phyloP scores from a whole-genome alignment of 2,329 filamentous ascomycete genomes.

The Triangularia verruculosa region DNA sequence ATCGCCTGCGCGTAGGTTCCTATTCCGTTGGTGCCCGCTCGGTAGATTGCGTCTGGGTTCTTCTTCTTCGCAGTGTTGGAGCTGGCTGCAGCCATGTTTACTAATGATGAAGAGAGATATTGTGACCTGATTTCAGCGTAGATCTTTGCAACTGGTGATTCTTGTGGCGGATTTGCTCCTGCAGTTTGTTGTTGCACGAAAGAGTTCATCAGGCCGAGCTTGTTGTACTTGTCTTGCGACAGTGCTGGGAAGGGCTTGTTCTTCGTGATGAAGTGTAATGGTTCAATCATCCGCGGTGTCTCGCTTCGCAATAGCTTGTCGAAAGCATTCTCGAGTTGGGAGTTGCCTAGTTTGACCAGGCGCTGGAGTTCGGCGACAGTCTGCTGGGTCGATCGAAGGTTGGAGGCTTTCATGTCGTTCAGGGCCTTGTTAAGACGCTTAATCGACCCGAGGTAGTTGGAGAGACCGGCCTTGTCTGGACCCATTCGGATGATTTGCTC shows the following conservation, averaged over 20 bases:
- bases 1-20: conserved; percentile 83
- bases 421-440: conserved; percentile 87
- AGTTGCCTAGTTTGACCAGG: conserved; percentile 74
- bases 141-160: conserved; percentile 72
- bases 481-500: conserved; percentile 86
- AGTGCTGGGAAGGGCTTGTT: conserved; percentile 79
- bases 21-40: conserved; percentile 85
- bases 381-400: conserved; percentile 86
- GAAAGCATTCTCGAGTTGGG: conserved; percentile 81
- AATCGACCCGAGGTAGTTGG: conserved; percentile 83
- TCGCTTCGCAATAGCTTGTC: conserved; percentile 71
- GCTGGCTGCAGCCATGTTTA: conserved; percentile 84
- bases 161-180: conserved; percentile 43
- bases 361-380: conserved; percentile 76
- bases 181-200: conserved; percentile 60
- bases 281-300: conserved; percentile 78
- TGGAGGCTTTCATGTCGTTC: conserved; percentile 80
- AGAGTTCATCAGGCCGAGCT: conserved; percentile 73
- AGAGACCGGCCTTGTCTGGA: conserved; percentile 77
- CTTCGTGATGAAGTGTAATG: conserved; percentile 90
- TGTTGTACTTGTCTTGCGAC: conserved; percentile 70
- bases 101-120: conserved; percentile 77
- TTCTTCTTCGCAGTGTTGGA: conserved; percentile 80
- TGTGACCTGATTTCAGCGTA: conserved; percentile 84
- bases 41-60: conserved; percentile 78